Conservation (phyloP, 1,139 yeast species). For the Zygosaccharomyces sapae region DNA sequence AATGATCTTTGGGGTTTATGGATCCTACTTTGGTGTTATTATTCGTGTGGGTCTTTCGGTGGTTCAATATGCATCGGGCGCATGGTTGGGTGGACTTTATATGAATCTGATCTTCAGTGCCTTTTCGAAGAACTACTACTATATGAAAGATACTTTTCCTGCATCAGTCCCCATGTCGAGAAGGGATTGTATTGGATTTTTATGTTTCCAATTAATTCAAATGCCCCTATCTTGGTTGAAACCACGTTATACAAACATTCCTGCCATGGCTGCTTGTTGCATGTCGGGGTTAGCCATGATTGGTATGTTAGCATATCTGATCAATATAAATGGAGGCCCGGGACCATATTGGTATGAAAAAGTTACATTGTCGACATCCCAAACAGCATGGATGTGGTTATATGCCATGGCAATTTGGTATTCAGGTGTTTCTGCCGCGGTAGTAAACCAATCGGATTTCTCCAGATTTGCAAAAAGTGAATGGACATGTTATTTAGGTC, state of each 20-base stretch:
- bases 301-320: conserved; percentile 34
- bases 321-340: conserved; percentile 23
- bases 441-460: conserved; percentile 45
- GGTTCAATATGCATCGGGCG: conserved; percentile 37
- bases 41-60: conserved; percentile 38
- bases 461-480: conserved; percentile 40
- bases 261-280: conserved; percentile 32
- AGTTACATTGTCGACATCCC: conserved; percentile 19
- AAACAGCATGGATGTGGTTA: conserved; percentile 35
- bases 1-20: conserved; percentile 36
- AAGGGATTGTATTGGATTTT: conserved; percentile 36
- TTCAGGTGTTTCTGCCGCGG: conserved; percentile 40
- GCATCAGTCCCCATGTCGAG: conserved; percentile 37
- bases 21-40: conserved; percentile 37
- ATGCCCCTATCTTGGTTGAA: conserved; percentile 28
- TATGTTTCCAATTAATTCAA: conserved; percentile 33
- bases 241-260: conserved; percentile 33
- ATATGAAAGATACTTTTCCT: conserved; percentile 39
- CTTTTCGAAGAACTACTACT: conserved; percentile 33
- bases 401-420: conserved; percentile 37
- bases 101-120: conserved; percentile 35
- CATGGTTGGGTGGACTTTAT: conserved; percentile 40
- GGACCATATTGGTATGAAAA: conserved; percentile 31
- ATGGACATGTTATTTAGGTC: conserved; percentile 27
- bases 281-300: conserved; percentile 35